Evolutionary conservation across 306 rosid species (phyloP).

Genomic region (Geum urbanum): DNA sequence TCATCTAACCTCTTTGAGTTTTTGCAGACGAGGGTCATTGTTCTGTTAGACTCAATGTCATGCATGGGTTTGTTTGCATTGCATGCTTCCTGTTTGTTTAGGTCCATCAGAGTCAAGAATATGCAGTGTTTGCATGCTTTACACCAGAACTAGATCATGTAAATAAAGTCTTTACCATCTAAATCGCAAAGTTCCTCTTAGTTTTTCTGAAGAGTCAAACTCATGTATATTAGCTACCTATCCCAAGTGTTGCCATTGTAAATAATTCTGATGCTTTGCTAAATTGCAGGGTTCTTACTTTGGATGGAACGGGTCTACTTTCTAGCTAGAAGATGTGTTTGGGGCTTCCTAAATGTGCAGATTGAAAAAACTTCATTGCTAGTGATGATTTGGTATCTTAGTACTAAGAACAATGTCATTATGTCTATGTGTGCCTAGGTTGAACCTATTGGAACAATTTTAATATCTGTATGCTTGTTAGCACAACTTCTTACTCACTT

Average conservation of each 20-base stretch:
- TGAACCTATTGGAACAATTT: background rate
- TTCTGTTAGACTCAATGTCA: background rate
- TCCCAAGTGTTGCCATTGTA: conserved; percentile 8
- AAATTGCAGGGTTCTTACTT: conserved; percentile 80
- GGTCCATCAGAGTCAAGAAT: conserved; percentile 74
- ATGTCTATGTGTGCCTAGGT: background rate
- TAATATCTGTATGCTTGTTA: background rate
- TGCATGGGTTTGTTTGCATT: conserved; percentile 49
- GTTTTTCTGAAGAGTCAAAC: conserved; percentile 16
- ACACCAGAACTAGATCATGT: conserved; percentile 93
- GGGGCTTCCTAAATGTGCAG: background rate
- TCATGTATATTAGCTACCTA: conserved; percentile 12
- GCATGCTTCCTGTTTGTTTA: conserved; percentile 69
- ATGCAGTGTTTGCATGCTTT: conserved; percentile 88
- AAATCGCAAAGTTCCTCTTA: conserved; percentile 26
- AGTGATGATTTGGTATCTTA: conserved; percentile 19
- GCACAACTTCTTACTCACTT: background rate
- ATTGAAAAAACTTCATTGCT: conserved; percentile 7
- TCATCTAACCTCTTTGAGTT: conserved; percentile 18
- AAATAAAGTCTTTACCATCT: conserved; percentile 45
- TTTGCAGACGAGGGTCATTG: conserved; percentile 25
- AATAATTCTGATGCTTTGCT: conserved; percentile 29
- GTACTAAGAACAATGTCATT: background rate
- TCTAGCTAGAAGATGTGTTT: conserved; percentile 42
- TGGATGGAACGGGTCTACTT: conserved; percentile 92